Percentiles rank a stretch among this genome's conserved stretches.
These are phyloP conservation scores for Geosmithia morbida DNA, from an alignment of 2,329 filamentous ascomycete genomes.

Conservation along the genomic window DNA sequence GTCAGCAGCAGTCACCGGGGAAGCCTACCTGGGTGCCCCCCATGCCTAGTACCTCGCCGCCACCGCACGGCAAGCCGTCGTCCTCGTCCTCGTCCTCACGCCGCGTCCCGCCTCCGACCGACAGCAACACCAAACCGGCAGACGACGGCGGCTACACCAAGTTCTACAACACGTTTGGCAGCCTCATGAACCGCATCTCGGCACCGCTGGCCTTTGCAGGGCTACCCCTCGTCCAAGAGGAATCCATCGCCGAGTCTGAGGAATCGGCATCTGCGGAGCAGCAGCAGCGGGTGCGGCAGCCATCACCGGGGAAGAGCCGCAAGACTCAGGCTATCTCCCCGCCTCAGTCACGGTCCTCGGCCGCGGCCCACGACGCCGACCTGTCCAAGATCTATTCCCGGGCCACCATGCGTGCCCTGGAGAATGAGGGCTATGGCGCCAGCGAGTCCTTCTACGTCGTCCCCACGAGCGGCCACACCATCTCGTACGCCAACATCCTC, in stretches of 20 bases:
- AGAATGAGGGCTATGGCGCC: constrained; percentile 49
- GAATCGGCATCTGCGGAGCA: constrained; percentile 21
- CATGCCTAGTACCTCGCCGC: constrained; percentile 6
- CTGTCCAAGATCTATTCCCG: constrained; percentile 73
- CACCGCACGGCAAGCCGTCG: too few relatives aligned
- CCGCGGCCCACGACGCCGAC: constrained; percentile 44
- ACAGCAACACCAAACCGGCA: constrained; percentile 8
- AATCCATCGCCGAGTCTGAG: constrained; percentile 14
- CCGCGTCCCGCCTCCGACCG: constrained; percentile 2
- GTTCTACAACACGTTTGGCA: constrained; percentile 88
- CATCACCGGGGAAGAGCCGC: constrained; percentile 19
- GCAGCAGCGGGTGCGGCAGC: constrained; percentile 11
- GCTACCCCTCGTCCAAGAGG: constrained; percentile 55
- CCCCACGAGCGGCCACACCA: constrained; percentile 77
- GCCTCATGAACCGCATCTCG: constrained; percentile 74
- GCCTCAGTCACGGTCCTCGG: not conserved
- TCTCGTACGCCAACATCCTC: constrained; percentile 85
- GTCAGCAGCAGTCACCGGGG: constrained; percentile 19
- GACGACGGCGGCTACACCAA: constrained; percentile 71
- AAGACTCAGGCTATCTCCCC: constrained; percentile 12
- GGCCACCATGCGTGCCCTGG: constrained; percentile 67
- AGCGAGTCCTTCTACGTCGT: constrained; percentile 89
- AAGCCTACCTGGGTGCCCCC: constrained; percentile 41
- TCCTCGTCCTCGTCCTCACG: not conserved
- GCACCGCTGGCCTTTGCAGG: constrained; percentile 88